Base-by-base conservation (phyloP, 1,284 basidiomycete species). In the Ustilago cynodontis region DNA sequence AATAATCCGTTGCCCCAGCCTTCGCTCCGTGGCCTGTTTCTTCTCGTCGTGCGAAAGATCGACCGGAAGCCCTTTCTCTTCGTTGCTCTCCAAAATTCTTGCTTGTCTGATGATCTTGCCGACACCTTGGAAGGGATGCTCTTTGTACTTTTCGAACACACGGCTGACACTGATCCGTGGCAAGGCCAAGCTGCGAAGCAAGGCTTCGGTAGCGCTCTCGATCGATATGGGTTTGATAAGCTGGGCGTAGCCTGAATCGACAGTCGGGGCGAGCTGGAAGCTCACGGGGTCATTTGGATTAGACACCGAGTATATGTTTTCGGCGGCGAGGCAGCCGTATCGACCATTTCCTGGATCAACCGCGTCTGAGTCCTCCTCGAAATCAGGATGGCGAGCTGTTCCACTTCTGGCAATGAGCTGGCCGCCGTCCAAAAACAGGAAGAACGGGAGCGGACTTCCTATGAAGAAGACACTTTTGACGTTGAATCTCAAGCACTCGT, bases 401-500 rank as follows among this genome's bases (percentile, higher is more conserved):
- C 88, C 88, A 28, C 86, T 67, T 22, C 89, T 83, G 0, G 89
- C 89, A 71, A 90, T 88, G 16, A 90, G 79, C 72, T 89, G 89
- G 0, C 88, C 87, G 50, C 88, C 88, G 60, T 89, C 87, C 1
- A 90, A 83, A 69, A 89, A 88, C 16, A 89, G 83, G 80, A 90
- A 89, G 47, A 90, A 86, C 0, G 88, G 88, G 0, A 90, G 82
- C 1, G 89, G 89, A 58, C 88, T 89, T 7, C 89, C 89, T n/a
- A 87, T 86, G 20, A 89, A 86, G 83, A 89, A 90, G n/a, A 90
- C 83, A 59, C 87, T 87, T 71, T 87, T 87, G 16, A 87, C 87
- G 60, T 88, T 88, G 86, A 83, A 84, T 33, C 80, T 77, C 16
- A 84, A 59, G 22, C 73, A 69, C 22, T 76, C 53, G 35, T 70